Base-by-base conservation (phyloP, 371 early-diverging fungal genomes). In the Mortierella sp. region DNA sequence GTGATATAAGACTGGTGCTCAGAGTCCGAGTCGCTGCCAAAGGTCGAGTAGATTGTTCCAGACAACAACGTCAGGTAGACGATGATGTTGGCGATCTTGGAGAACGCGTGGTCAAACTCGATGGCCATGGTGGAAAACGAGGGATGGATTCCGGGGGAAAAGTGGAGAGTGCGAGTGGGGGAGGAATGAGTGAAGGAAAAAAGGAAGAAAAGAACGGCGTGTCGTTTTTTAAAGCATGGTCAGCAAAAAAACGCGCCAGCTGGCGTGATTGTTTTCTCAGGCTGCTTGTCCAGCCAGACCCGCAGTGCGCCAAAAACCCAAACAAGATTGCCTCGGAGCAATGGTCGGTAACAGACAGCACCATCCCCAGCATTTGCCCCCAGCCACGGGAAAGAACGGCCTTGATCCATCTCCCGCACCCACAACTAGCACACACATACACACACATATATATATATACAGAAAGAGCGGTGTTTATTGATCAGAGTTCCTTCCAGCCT, bases 31-130 rank as follows among this genome's bases (percentile, higher is more conserved):
- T 82, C 67, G 54, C 85, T 83, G 8, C 85, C 88, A 51, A 84
- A 81, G 34, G 88, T 79, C 16, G 77, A 72, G 71, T 89, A 89
- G 29, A 92, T 65, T 49, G 87, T 88, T 21, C 86, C 83, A 40
- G 86, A 83, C 17, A 90, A 71, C 72, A 92, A 83, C 69, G 87
- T 84, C 54, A 90, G 77, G 70, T 89, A 92, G 53, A 88, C 90
- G 31, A 90, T 40, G 40, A 90, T 85, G 81, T 92, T 92, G 63
- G 82, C 78, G 55, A 86, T 79, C 81, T 87, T 88, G 59, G 86
- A 63, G 72, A 76, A 58, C 74, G 63, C 63, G 56, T 73, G 67
- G 2, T 51, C 13, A 51, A 73, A 67, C 22, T 62, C 27, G 47
- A 63, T 67, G 34, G 49, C 56, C 73, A 72, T 72, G 34, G 34